phyloP scores from a whole-genome alignment of 331 rosid genomes.

The Spiraea crenata region DNA sequence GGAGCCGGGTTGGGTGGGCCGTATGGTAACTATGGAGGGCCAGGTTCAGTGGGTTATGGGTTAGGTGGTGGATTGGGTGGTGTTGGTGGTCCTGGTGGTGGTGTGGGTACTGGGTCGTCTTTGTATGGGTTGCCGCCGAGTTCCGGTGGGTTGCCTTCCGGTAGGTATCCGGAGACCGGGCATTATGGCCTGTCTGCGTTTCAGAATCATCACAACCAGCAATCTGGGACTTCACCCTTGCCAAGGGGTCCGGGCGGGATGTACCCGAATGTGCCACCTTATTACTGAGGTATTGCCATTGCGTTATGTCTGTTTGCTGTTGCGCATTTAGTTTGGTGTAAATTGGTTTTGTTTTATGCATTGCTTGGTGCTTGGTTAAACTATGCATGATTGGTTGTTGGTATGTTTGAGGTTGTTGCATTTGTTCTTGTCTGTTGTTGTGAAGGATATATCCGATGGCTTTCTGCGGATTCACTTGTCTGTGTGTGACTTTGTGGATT shows the following conservation, averaged over 20 bases:
- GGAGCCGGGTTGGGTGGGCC: slow-evolving; percentile 50
- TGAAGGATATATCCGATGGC: neutral
- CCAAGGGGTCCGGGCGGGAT: slow-evolving; percentile 85
- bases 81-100: slow-evolving; percentile 33
- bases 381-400: neutral
- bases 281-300: slow-evolving; percentile 69
- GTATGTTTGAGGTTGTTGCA: neutral
- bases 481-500: neutral
- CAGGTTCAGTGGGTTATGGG: slow-evolving; percentile 27
- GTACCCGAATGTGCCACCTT: slow-evolving; percentile 81
- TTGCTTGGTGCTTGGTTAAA: neutral
- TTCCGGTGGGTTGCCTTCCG: slow-evolving; percentile 67
- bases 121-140: slow-evolving; percentile 64
- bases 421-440: neutral
- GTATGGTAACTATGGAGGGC: slow-evolving; percentile 53
- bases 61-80: slow-evolving; percentile 53
- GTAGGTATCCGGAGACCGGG: slow-evolving; percentile 76
- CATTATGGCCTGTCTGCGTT: slow-evolving; percentile 59
- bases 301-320: neutral
- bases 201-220: slow-evolving; percentile 73
- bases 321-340: neutral
- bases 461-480: neutral
- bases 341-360: neutral
- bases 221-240: slow-evolving; percentile 64
- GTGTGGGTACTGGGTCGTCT: slow-evolving; percentile 38